Evolutionary conservation across 805 yeast genomes (phyloP), one percentile per base, ranked within the genome.

Genomic region (Candida boleticola): DNA sequence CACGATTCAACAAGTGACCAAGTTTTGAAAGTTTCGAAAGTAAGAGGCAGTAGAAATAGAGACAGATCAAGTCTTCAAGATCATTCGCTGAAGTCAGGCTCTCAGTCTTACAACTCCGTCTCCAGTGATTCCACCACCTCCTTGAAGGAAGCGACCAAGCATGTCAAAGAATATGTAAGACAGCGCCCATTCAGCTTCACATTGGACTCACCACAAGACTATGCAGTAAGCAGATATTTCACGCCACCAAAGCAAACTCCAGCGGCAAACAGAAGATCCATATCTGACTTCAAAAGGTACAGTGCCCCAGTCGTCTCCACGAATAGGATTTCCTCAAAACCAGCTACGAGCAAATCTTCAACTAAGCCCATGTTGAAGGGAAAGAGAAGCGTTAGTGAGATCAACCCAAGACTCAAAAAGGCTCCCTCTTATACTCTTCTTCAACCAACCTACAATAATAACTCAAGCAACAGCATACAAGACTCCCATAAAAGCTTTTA

Each of bases 171-270:
- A 7, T 36, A 43, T 25, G 59, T 60, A 2, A 45, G 58, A 36
- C 62, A 60, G 44, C 43, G 58, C 26, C 66, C 66, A 2, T 57
- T 52, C 42, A 58, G 59, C 39, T 54, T 42, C 36, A 53, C 61
- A 42, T 49, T 64, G 18, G 69, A 63, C 39, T 31, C 47, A 6
- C 51, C 53, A 4, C 48, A 44, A 25, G 54, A 61, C 30, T 64
- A 64, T 41, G 40, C 41, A 3, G n/a, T 25, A 19, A 27, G 34
- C 19, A 26, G 38, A 19, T 37, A 37, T 22, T 27, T 37, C 35
- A 18, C 40, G 7, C 38, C 38, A 11, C 41, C 29, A 16, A 23
- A 23, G 27, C 7, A 5, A 19, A 5, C 29, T 32, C 21, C 36
- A 25, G 17, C 23, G 31, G 25, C 44, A 19, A 27, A 29, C 27